These are phyloP conservation scores for Metschnikowia continentalis DNA, from an alignment of 805 yeast genomes.

Conservation along the genomic window DNA sequence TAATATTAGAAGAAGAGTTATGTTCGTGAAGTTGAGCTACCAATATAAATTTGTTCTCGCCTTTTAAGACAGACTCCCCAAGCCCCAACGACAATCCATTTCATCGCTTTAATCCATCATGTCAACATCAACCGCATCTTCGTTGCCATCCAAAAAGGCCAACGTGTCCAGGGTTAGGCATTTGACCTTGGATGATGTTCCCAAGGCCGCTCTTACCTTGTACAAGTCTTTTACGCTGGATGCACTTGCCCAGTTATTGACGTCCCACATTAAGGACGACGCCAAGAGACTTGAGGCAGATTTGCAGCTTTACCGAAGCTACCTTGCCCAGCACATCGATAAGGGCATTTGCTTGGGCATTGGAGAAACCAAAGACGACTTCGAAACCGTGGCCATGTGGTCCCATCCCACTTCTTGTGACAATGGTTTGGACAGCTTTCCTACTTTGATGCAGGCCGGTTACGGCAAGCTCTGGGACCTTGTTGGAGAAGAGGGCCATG, in stretches of 20 bases:
- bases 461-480: slow-evolving; percentile 49
- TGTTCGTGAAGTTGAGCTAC: slow-evolving; percentile 21
- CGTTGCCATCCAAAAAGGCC: neutral
- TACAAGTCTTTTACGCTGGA: slow-evolving; percentile 34
- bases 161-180: slow-evolving; percentile 5
- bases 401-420: slow-evolving; percentile 41
- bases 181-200: slow-evolving; percentile 18
- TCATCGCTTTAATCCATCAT: neutral
- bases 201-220: slow-evolving; percentile 37
- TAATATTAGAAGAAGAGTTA: slow-evolving; percentile 14
- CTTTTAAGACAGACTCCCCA: slow-evolving; percentile 8
- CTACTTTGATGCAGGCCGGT: slow-evolving; percentile 49
- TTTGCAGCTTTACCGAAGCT: slow-evolving; percentile 43
- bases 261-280: slow-evolving; percentile 12
- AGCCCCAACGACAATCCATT: too few species aligned
- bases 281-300: slow-evolving; percentile 9
- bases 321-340: slow-evolving; percentile 46
- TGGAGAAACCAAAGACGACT: slow-evolving; percentile 39
- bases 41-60: slow-evolving; percentile 19
- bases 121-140: neutral
- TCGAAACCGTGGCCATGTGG: slow-evolving; percentile 56
- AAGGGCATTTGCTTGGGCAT: slow-evolving; percentile 49
- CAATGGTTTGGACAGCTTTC: slow-evolving; percentile 42
- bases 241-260: slow-evolving; percentile 27
- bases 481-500: slow-evolving; percentile 45